Evolutionary conservation across 73 alveolate species (phyloP).

Genomic region (Symbiodinium natans): DNA sequence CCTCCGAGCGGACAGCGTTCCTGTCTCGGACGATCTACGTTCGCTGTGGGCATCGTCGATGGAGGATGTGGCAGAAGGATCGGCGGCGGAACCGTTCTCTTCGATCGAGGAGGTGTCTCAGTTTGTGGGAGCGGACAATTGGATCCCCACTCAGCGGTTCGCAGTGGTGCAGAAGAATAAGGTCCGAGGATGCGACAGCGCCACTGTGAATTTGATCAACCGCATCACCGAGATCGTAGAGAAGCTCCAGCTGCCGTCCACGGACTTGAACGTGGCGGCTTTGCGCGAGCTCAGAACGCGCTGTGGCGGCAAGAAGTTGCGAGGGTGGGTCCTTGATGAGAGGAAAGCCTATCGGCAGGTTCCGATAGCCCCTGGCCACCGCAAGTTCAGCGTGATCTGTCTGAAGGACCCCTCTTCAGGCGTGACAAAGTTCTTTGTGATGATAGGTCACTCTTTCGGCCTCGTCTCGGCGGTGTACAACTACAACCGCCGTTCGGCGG

Average conservation of each 20-base stretch:
- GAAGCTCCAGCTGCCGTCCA: conserved; percentile 71
- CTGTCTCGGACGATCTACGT: background rate
- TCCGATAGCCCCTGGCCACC: background rate
- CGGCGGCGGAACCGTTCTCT: background rate
- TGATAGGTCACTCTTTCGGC: background rate
- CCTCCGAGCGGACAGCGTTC: background rate
- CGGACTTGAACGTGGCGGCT: conserved; percentile 45
- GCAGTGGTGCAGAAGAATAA: conserved; percentile 71
- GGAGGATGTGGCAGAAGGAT: conserved; percentile 33
- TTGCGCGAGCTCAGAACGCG: background rate
- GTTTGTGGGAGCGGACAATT: background rate
- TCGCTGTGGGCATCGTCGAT: conserved; percentile 19
- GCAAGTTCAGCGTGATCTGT: background rate
- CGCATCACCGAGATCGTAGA: conserved; percentile 38
- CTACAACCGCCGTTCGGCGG: conserved; percentile 55
- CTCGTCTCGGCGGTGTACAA: conserved; percentile 32
- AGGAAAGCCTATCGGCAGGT: background rate
- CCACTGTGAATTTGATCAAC: conserved; percentile 36
- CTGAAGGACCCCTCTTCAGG: background rate
- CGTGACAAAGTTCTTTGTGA: background rate
- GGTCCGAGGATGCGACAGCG: conserved; percentile 42
- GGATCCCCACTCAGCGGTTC: conserved; percentile 67
- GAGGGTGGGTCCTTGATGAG: conserved; percentile 23
- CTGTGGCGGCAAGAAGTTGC: background rate
- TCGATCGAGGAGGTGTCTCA: background rate